Evolutionary conservation across 2,329 filamentous ascomycete genomes (phyloP), one percentile per base, ranked within the genome.

Genomic region (Aspergillus quadricinctus): DNA sequence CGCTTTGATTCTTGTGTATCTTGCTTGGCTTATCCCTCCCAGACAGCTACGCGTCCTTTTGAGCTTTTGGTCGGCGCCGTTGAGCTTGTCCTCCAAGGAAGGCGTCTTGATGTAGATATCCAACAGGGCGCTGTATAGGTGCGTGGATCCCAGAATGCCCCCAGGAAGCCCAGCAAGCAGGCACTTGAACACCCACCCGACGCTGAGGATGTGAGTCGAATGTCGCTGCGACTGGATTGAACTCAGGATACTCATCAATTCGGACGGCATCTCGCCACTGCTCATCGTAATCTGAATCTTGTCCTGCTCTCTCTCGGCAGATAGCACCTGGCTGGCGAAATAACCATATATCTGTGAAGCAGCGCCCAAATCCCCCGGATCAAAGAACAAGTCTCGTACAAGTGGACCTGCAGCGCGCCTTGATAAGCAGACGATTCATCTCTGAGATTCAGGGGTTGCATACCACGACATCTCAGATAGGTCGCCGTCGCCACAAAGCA

Each of bases 401-500:
- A 61, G 66, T 21, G 63, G 64, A 28, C 65, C 70, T 73, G 55
- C 58, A 59, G 31, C 52, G 57, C 14, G 23, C 29, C 11, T 29
- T 25, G 27, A 45, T 48, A 55, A 48, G 45, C 27, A 43, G 8
- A 53, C 23, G 10, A 11, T 21, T 43, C 40, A 27, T 17, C 21
- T 14, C 21, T 46, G 14, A 14, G 21, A 23, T 27, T 17, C 37
- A 28, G 40, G 28, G 49, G 23, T 28, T n/a, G 31, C 64, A 58
- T 66, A 77, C 75, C 73, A 60, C 72, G 63, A 48, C 62, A 59
- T 50, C 67, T 61, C 53, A 79, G 56, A 59, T 73, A 76, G 21
- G 63, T 61, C 11, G 71, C 65, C n/a, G 70, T 72, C 28, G 75
- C 73, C 35, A 75, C 76, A 56, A 79, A 72, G 50, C 74, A 77